These are phyloP conservation scores for Irineochytrium annulatum DNA, from an alignment of 192 early-diverging fungal genomes.

Conservation along the genomic window DNA sequence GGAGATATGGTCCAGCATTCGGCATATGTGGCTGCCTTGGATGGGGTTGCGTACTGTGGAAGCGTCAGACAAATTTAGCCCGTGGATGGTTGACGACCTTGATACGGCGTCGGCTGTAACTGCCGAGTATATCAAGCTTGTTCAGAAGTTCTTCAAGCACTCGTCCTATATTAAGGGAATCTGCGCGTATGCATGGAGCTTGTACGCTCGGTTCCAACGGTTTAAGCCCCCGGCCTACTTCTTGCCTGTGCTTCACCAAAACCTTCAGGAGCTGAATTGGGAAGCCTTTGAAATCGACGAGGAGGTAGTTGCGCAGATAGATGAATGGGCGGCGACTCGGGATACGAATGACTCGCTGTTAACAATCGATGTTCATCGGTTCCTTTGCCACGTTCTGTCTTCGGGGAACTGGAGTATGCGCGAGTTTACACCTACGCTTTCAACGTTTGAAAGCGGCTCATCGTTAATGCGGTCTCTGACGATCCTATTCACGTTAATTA, in stretches of 20 bases:
- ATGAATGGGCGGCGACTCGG: no score
- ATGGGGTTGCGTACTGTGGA: background rate
- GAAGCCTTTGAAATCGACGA: no score
- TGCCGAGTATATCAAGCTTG: background rate
- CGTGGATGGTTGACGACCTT: constrained; percentile 4
- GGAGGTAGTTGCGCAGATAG: no score
- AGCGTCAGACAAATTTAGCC: background rate
- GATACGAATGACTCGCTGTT: no score
- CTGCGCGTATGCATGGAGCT: background rate
- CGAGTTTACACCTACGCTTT: background rate
- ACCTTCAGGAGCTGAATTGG: no score
- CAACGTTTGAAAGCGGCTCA: background rate
- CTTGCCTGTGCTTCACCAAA: no score
- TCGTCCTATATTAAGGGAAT: background rate
- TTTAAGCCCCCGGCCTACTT: no score
- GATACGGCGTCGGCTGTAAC: background rate
- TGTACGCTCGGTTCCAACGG: no score
- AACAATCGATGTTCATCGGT: no score
- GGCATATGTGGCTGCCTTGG: background rate
- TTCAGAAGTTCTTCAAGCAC: constrained; percentile 2
- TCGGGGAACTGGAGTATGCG: no score
- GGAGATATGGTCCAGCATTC: background rate
- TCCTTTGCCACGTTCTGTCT: no score
- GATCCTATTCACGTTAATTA: background rate
- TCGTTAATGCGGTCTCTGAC: background rate